phyloP scores from a whole-genome alignment of 2,329 filamentous ascomycete species.

The Aspergillus ochraceoroseus region DNA sequence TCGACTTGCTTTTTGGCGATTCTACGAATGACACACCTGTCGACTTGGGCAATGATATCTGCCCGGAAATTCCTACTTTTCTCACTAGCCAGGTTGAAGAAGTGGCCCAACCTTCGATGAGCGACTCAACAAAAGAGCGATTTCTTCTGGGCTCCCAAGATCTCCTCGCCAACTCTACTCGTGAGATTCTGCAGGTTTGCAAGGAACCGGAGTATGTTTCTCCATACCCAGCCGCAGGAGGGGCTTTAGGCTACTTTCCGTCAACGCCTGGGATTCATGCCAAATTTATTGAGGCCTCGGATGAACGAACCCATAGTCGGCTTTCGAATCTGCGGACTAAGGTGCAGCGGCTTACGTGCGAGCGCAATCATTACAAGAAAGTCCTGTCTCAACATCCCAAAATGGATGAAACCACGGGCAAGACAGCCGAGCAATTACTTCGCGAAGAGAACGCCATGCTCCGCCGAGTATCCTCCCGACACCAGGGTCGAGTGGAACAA shows the following conservation, averaged over 20 bases:
- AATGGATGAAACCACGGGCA: constrained; percentile 29
- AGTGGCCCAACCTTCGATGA: constrained; percentile 8
- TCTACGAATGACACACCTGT: constrained; percentile 12
- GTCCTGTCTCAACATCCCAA: constrained; percentile 22
- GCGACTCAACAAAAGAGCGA: constrained; percentile 22
- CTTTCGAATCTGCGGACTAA: constrained; percentile 22
- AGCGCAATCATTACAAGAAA: constrained; percentile 30
- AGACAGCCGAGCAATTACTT: constrained; percentile 21
- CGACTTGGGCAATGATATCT: neutral
- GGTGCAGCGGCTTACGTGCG: constrained; percentile 24
- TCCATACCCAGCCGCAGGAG: constrained; percentile 29
- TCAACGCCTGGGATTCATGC: constrained; percentile 31
- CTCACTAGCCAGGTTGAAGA: constrained; percentile 1
- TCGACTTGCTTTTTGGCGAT: constrained; percentile 22
- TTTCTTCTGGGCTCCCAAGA: constrained; percentile 24
- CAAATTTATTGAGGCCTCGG: constrained; percentile 25
- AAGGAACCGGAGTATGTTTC: constrained; percentile 27
- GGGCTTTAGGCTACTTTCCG: constrained; percentile 28
- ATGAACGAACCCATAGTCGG: constrained; percentile 22
- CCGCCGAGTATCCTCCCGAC: constrained; percentile 25
- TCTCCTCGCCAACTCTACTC: constrained; percentile 21
- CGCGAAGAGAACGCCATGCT: constrained; percentile 24
- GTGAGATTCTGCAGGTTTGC: constrained; percentile 24
- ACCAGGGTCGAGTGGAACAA: constrained; percentile 23
- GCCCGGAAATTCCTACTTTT: neutral